Evolutionary conservation across 225 moss, liverwort and hornwort species (phyloP).

Genomic region (Climacium dendroides): DNA sequence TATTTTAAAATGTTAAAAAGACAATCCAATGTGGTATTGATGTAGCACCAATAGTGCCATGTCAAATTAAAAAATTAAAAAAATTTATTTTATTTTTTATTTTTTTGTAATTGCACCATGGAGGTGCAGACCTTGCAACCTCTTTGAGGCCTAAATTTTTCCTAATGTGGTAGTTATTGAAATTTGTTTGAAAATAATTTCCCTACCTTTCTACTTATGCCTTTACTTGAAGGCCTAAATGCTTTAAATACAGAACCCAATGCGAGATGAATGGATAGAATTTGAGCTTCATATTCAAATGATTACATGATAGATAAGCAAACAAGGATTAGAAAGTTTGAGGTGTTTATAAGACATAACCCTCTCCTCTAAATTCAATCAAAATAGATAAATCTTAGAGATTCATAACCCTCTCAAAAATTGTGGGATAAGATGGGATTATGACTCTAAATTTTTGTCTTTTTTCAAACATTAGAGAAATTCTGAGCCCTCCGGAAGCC

Average conservation of each 20-base stretch:
- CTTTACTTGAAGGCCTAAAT: neutral
- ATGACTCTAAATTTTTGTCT: too few species aligned
- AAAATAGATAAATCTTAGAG: fast-evolving
- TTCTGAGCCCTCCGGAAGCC: too few species aligned
- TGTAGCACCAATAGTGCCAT: too few species aligned
- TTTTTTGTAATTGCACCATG: too few species aligned
- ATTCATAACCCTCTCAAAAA: neutral
- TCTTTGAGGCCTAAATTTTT: too few species aligned
- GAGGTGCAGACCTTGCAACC: too few species aligned
- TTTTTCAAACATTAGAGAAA: neutral
- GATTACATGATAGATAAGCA: neutral
- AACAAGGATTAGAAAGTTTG: fast-evolving
- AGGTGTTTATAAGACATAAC: neutral
- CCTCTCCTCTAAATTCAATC: neutral
- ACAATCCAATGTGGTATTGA: too few species aligned
- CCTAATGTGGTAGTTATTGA: too few species aligned
- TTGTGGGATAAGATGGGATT: neutral
- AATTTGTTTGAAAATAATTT: neutral
- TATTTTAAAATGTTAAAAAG: too few species aligned
- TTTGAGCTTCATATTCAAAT: neutral
- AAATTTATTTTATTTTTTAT: too few species aligned
- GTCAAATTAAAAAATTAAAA: too few species aligned
- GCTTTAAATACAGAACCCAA: too few species aligned
- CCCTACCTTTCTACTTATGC: neutral
- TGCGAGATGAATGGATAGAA: neutral